phyloP scores from a whole-genome alignment of 495 filamentous ascomycete genomes.

The Podospora comata region DNA sequence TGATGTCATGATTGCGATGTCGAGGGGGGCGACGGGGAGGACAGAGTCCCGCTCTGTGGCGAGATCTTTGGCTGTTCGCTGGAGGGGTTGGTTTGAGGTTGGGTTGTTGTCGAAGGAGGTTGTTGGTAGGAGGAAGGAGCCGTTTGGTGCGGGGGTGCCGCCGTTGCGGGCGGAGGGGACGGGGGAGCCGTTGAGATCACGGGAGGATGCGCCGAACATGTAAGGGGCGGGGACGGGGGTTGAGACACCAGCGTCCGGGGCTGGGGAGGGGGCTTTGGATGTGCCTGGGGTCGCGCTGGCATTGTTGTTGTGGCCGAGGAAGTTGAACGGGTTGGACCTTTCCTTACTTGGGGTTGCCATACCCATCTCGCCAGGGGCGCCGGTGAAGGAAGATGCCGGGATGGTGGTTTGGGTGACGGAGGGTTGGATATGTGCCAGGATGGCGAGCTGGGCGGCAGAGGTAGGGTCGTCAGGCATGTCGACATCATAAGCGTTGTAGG shows the following conservation, averaged over 20 bases:
- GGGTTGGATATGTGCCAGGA: constrained; percentile 67
- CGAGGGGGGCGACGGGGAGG: constrained; percentile 76
- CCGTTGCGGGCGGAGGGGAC: constrained; percentile 47
- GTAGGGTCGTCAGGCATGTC: constrained; percentile 82
- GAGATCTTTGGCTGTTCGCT: constrained; percentile 48
- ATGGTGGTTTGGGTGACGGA: constrained; percentile 42
- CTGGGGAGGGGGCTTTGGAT: constrained; percentile 82
- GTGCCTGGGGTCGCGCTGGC: constrained; percentile 72
- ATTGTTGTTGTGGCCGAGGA: constrained; percentile 53
- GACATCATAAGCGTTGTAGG: constrained; percentile 85
- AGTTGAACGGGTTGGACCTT: constrained; percentile 50
- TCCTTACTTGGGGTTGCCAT: constrained; percentile 54
- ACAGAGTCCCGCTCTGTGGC: constrained; percentile 73
- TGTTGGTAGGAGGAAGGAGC: constrained; percentile 16
- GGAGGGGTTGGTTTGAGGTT: constrained; percentile 36
- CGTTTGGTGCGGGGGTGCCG: constrained; percentile 43
- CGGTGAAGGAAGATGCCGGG: constrained; percentile 28
- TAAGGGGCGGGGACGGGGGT: constrained; percentile 62
- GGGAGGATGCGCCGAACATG: constrained; percentile 44
- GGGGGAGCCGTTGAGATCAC: constrained; percentile 44
- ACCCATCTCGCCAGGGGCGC: constrained; percentile 32
- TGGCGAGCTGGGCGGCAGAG: constrained; percentile 78
- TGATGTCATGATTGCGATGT: constrained; percentile 81
- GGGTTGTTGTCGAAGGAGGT: constrained; percentile 21
- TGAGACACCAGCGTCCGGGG: constrained; percentile 62